phyloP scores from a whole-genome alignment of 495 filamentous ascomycete species.

The Penicillium antarcticum region DNA sequence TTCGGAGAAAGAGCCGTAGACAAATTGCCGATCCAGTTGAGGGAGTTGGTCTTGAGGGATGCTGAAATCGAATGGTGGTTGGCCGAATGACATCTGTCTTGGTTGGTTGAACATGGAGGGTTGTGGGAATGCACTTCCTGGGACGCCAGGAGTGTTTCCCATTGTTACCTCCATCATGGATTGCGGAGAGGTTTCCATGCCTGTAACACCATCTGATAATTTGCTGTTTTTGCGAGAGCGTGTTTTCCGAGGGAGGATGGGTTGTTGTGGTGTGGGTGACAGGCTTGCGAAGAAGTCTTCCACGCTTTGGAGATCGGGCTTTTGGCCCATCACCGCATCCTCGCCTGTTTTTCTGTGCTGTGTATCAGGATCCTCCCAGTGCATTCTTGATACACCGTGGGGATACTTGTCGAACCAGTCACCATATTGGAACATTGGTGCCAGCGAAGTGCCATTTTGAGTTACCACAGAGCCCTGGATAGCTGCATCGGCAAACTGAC shows the following conservation, averaged over 20 bases:
- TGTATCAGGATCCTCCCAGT: constrained; percentile 75
- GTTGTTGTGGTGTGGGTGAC: constrained; percentile 61
- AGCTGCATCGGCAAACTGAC: constrained; percentile 77
- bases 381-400: constrained; percentile 78
- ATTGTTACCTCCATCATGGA: constrained; percentile 34
- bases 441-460: constrained; percentile 47
- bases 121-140: constrained; percentile 44
- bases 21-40: constrained; percentile 73
- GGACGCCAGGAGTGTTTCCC: constrained; percentile 32
- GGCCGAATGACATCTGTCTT: constrained; percentile 34
- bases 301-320: constrained; percentile 84
- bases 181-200: constrained; percentile 28
- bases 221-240: constrained; percentile 36
- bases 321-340: constrained; percentile 79
- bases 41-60: constrained; percentile 46
- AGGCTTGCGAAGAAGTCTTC: constrained; percentile 92
- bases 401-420: constrained; percentile 98
- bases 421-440: constrained; percentile 86
- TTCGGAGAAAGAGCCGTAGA: constrained; percentile 72
- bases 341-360: constrained; percentile 69
- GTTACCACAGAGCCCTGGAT: constrained; percentile 43
- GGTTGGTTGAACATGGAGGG: constrained; percentile 34
- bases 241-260: constrained; percentile 38
- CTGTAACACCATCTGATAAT: constrained; percentile 22
- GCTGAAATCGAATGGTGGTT: constrained; percentile 38